Percentiles rank a stretch among this genome's conserved stretches.
Evolutionary conservation across 2,329 filamentous ascomycete genomes (phyloP).

Genomic region (Botrytis aclada): DNA sequence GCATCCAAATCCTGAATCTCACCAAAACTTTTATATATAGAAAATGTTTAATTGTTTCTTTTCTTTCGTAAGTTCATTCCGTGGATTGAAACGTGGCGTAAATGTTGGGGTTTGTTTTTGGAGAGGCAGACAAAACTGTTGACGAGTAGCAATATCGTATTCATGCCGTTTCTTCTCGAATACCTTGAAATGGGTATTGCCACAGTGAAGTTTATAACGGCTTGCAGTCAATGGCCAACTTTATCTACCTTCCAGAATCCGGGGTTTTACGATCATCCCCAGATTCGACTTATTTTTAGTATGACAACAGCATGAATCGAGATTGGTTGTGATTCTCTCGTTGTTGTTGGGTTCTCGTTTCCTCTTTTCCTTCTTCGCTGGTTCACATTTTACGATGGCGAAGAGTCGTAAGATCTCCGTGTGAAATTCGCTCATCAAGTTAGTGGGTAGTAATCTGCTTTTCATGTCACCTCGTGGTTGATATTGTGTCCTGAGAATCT

Average conservation of each 20-base stretch:
- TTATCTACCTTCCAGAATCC: background rate
- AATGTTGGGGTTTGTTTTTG: background rate
- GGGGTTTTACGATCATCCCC: background rate
- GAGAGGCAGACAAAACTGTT: background rate
- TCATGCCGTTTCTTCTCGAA: background rate
- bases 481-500: background rate
- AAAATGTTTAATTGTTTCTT: conserved; percentile 5
- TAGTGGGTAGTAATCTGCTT: background rate
- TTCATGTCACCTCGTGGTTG: background rate
- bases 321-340: background rate
- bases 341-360: background rate
- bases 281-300: background rate
- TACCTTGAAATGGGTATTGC: background rate
- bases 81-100: background rate
- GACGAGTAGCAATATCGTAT: background rate
- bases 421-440: background rate
- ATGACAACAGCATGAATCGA: background rate
- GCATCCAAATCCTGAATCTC: conserved; percentile 5
- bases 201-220: background rate
- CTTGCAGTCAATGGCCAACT: background rate
- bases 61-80: background rate
- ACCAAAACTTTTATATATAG: conserved; percentile 6
- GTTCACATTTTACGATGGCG: background rate
- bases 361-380: background rate
- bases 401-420: background rate